phyloP scores from a whole-genome alignment of 129 eudicot genomes.

The Lonicera japonica region DNA sequence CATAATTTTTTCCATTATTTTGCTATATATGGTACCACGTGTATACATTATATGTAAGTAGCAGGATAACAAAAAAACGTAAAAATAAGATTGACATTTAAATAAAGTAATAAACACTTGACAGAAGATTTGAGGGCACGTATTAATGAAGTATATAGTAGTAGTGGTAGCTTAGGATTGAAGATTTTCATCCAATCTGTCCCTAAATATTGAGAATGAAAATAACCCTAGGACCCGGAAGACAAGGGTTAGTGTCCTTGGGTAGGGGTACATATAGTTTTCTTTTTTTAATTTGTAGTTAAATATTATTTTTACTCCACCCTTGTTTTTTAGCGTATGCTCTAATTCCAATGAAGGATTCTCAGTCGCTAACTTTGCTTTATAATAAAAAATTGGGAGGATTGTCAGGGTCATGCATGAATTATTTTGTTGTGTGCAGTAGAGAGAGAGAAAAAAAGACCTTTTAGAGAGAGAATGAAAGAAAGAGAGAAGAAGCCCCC shows the following conservation, averaged over 20 bases:
- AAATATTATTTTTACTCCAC: background rate
- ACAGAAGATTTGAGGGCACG: too few relatives aligned
- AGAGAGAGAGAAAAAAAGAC: conserved; percentile 22
- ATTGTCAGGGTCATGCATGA: conserved; percentile 42
- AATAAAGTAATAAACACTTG: too few relatives aligned
- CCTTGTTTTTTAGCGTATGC: background rate
- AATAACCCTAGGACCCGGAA: conserved; percentile 21
- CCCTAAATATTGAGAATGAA: conserved; percentile 21
- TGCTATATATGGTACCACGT: too few relatives aligned
- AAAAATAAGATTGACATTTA: too few relatives aligned
- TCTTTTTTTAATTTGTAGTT: background rate
- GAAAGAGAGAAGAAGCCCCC: conserved; percentile 22
- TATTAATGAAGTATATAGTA: too few relatives aligned
- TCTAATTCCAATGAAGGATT: background rate
- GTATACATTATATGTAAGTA: too few relatives aligned
- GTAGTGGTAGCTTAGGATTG: conserved; percentile 8
- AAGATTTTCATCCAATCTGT: conserved; percentile 38
- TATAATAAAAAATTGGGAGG: background rate
- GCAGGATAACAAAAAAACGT: too few relatives aligned
- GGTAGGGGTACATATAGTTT: conserved; percentile 25
- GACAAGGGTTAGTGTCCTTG: conserved; percentile 42
- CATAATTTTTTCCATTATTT: too few relatives aligned
- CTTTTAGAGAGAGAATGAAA: background rate
- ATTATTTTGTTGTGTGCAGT: conserved; percentile 23
- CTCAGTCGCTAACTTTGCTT: background rate